Conservation (phyloP, 495 filamentous ascomycete species). For the Penicillium goetzii region DNA sequence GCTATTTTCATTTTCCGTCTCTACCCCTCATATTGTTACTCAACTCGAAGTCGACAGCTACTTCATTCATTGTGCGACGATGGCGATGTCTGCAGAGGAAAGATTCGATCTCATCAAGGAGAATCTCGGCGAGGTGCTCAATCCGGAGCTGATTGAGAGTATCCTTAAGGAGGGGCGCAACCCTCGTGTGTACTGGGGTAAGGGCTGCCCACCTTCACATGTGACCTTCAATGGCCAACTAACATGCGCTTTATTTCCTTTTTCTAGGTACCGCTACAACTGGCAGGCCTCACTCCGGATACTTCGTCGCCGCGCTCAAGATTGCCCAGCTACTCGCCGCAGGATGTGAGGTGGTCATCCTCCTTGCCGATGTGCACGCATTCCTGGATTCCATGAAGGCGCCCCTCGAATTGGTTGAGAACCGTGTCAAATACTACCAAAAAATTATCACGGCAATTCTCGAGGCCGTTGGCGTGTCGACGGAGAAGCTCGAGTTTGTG, state of each 20-base stretch:
- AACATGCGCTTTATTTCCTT: constrained; percentile 17
- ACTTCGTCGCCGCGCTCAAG: constrained; percentile 77
- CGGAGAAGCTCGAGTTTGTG: constrained; percentile 80
- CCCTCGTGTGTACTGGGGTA: constrained; percentile 84
- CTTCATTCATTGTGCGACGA: constrained; percentile 9
- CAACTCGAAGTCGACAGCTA: background rate
- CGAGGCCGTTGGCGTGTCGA: constrained; percentile 70
- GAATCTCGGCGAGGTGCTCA: constrained; percentile 83
- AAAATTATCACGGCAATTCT: constrained; percentile 67
- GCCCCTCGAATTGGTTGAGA: constrained; percentile 84
- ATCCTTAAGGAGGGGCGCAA: constrained; percentile 71
- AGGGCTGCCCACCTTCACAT: constrained; percentile 5
- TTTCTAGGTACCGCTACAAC: constrained; percentile 73
- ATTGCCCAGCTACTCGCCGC: constrained; percentile 86
- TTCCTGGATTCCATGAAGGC: constrained; percentile 63
- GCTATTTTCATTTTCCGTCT: background rate
- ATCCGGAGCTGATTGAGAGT: constrained; percentile 81
- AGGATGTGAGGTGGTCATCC: constrained; percentile 78
- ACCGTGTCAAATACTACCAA: constrained; percentile 73
- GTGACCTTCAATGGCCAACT: constrained; percentile 7
- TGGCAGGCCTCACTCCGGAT: constrained; percentile 78
- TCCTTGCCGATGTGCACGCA: constrained; percentile 72
- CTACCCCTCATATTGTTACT: constrained; percentile 5
- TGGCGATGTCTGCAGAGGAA: constrained; percentile 22
- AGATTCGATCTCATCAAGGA: constrained; percentile 73